Percentiles rank a stretch among this genome's conserved stretches.
These are phyloP conservation scores for Stachybotrys chartarum DNA, from an alignment of 2,329 filamentous ascomycete species.

Conservation along the genomic window DNA sequence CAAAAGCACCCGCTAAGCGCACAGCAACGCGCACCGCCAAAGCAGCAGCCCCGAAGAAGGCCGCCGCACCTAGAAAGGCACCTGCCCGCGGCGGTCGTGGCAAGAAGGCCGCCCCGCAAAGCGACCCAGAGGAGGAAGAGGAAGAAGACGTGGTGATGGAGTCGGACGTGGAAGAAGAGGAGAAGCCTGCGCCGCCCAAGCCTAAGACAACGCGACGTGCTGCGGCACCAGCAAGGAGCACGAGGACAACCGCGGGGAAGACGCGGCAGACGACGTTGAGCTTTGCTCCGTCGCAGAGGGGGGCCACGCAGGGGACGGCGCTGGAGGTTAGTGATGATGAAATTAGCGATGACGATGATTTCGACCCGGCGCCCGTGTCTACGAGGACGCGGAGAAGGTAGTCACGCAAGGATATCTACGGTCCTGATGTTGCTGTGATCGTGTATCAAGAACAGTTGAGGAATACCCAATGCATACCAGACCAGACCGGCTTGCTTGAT, in stretches of 20 bases:
- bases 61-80: slow-evolving; percentile 35
- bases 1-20: slow-evolving; percentile 23
- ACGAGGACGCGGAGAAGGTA: slow-evolving; percentile 23
- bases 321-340: slow-evolving; percentile 59
- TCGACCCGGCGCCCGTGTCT: slow-evolving; percentile 42
- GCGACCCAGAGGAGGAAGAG: slow-evolving; percentile 33
- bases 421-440: no score
- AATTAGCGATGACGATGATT: slow-evolving; percentile 54
- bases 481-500: no score
- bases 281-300: slow-evolving; percentile 27
- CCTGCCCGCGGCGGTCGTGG: slow-evolving; percentile 33
- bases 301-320: slow-evolving; percentile 36
- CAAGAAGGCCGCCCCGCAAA: slow-evolving; percentile 13
- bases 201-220: slow-evolving; percentile 14
- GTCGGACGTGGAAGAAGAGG: slow-evolving; percentile 38
- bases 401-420: neutral
- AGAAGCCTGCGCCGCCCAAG: slow-evolving; percentile 26
- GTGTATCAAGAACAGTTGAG: no score
- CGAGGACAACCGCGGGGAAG: slow-evolving; percentile 8
- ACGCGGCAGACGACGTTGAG: slow-evolving; percentile 25
- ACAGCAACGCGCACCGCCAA: slow-evolving; percentile 21
- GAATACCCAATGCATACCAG: neutral
- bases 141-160: slow-evolving; percentile 48
- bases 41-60: slow-evolving; percentile 29
- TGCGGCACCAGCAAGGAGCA: slow-evolving; percentile 1